phyloP scores from a whole-genome alignment of 2,329 filamentous ascomycete genomes.

The Trichophaea hybrida region DNA sequence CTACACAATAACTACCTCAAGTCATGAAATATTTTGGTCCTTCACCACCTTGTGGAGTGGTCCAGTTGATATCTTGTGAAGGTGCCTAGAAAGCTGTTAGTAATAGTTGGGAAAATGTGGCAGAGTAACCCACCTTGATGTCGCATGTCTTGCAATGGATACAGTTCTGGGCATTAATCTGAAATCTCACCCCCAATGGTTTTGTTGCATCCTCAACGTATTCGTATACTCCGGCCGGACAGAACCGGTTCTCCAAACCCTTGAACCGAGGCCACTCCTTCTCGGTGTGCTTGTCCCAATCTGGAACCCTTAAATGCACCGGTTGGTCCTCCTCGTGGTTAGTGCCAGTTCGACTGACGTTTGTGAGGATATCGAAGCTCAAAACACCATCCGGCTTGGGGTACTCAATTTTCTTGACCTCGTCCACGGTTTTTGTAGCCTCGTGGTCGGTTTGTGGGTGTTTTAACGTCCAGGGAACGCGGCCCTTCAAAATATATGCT shows the following conservation, averaged over 20 bases:
- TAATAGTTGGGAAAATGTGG: not conserved
- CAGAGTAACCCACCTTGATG: slow-evolving; percentile 49
- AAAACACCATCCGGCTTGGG: slow-evolving; percentile 92
- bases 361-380: slow-evolving; percentile 90
- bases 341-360: slow-evolving; percentile 85
- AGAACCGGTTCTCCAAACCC: slow-evolving; percentile 91
- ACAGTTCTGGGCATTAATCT: slow-evolving; percentile 63
- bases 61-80: slow-evolving; percentile 93
- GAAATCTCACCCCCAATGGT: slow-evolving; percentile 78
- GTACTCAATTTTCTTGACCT: slow-evolving; percentile 82
- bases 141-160: slow-evolving; percentile 99
- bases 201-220: slow-evolving; percentile 88
- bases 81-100: slow-evolving; percentile 42
- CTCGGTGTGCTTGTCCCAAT: slow-evolving; percentile 82
- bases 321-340: slow-evolving; percentile 99
- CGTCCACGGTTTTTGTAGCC: slow-evolving; percentile 63
- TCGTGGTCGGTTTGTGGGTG: slow-evolving; percentile 66
- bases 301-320: slow-evolving; percentile 83
- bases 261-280: slow-evolving; percentile 76
- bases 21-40: slow-evolving; percentile 25
- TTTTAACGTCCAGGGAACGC: slow-evolving; percentile 79
- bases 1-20: not conserved
- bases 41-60: slow-evolving; percentile 79
- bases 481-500: slow-evolving; percentile 73
- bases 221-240: slow-evolving; percentile 92